Conservation (phyloP, 805 yeast species). For the Starmerella ratchasimensis region DNA sequence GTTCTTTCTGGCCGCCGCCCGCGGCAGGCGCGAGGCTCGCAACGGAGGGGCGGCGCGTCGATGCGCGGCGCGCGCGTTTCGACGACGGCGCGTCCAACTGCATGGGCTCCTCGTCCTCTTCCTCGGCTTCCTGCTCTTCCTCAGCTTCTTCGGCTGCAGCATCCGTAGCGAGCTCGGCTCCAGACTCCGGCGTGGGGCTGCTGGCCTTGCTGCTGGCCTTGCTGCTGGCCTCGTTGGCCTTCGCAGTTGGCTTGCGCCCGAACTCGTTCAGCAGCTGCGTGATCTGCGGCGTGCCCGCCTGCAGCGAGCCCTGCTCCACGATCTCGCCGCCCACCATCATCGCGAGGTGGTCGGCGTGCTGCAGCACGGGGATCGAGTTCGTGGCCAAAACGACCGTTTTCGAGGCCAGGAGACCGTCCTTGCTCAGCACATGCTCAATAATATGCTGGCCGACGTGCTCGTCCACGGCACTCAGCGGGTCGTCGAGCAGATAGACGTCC, state of each 20-base stretch:
- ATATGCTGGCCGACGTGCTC: slow-evolving; percentile 76
- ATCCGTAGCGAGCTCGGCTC: not conserved
- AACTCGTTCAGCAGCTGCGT: slow-evolving; percentile 14
- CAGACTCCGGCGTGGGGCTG: not conserved
- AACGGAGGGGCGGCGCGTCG: slow-evolving; percentile 45
- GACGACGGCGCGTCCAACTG: slow-evolving; percentile 16
- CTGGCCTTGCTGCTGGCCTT: not conserved
- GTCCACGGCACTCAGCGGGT: slow-evolving; percentile 74
- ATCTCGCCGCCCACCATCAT: slow-evolving; percentile 43
- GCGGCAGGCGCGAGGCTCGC: slow-evolving; percentile 36
- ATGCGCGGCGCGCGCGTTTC: slow-evolving; percentile 14
- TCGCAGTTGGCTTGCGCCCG: slow-evolving; percentile 9
- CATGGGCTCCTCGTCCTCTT: slow-evolving; percentile 19
- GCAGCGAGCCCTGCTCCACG: slow-evolving; percentile 26
- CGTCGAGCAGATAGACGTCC: slow-evolving; percentile 60
- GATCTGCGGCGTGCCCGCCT: slow-evolving; percentile 16
- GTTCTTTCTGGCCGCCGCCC: slow-evolving; percentile 40
- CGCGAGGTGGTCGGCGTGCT: slow-evolving; percentile 56
- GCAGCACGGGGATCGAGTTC: slow-evolving; percentile 68
- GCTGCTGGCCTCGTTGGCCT: not conserved
- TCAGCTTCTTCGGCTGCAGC: not conserved
- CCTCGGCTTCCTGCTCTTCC: too few species aligned
- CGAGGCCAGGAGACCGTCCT: slow-evolving; percentile 57
- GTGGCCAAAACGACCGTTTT: slow-evolving; percentile 76
- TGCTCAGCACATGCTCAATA: slow-evolving; percentile 63